These are phyloP conservation scores for Macadamia integrifolia DNA, from an alignment of 164 flowering plant genomes.

Conservation along the genomic window DNA sequence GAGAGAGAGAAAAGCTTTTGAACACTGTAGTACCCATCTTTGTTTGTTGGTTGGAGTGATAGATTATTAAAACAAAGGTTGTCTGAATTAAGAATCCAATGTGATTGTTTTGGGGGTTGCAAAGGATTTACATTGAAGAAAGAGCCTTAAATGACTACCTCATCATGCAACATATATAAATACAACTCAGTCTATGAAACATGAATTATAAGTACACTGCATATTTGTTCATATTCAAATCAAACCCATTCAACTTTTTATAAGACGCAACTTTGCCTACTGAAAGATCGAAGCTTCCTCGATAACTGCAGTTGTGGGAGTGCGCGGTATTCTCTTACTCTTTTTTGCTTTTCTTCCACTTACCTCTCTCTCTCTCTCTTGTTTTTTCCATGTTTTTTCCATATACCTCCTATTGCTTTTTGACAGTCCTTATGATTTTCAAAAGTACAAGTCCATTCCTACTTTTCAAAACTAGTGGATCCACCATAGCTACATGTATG, in stretches of 20 bases:
- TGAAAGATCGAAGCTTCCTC: slow-evolving; percentile 70
- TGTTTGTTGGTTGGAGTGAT: not conserved
- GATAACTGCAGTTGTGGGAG: slow-evolving; percentile 46
- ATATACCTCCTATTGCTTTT: too few relatives aligned
- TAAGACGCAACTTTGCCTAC: slow-evolving; percentile 13
- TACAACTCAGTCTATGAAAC: not conserved
- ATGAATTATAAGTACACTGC: not conserved
- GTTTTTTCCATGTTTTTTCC: too few relatives aligned
- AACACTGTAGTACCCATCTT: too few relatives aligned
- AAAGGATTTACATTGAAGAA: slow-evolving; percentile 23
- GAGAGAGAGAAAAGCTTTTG: slow-evolving; percentile 15
- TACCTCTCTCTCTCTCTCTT: too few relatives aligned
- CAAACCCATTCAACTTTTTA: slow-evolving; percentile 10
- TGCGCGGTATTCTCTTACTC: slow-evolving; percentile 37
- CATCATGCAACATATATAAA: not conserved
- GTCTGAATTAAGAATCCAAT: slow-evolving; percentile 32
- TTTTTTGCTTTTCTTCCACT: slow-evolving; percentile 20
- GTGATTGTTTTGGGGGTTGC: slow-evolving; percentile 12
- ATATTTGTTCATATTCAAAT: not conserved
- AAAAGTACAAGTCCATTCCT: too few relatives aligned
- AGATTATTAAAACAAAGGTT: slow-evolving; percentile 11
- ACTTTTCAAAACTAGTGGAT: too few relatives aligned
- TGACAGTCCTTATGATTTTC: too few relatives aligned
- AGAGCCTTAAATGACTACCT: slow-evolving; percentile 10
- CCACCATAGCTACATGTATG: too few relatives aligned